Evolutionary conservation across 2,329 filamentous ascomycete genomes (phyloP), one percentile per base, ranked within the genome.

Genomic region (Beauveria varroae): DNA sequence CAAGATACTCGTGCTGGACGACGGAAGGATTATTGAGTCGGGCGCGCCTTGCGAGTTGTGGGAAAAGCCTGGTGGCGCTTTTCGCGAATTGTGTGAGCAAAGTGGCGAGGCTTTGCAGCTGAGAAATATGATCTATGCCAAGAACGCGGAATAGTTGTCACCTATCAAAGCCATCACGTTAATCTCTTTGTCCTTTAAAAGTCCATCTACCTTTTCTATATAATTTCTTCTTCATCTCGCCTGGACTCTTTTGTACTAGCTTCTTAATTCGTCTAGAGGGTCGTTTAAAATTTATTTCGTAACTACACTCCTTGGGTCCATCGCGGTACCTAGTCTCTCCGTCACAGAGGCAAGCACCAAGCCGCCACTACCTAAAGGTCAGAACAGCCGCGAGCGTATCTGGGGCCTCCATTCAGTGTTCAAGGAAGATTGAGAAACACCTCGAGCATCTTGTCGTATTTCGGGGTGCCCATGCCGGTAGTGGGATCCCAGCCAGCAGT

Each of bases 1-100:
- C 70, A 78, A 80, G 63, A 86, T 88, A 63, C 71, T 88, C 8
- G 85, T 89, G 2, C 72, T 89, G 67, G 81, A 81, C 60, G 83
- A 84, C 30, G 86, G 67, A 4, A 60, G 84, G 0, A 74, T 72
- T 55, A 84, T 82, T 0, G 79, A 89, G 72, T 87, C 79, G 69
- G 86, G 84, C 1, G 74, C 73, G 10, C 86, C 86, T 2, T 72
- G 68, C 81, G 79, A 84, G 64, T 69, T 88, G 62, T 79, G 84
- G 75, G 74, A 72, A 52, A 70, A 68, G 64, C 69, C 75, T 9
- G 70, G 66, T n/a, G 58, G 58, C n/a, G 59, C 30, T 14, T 61
- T 61, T n/a, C 52, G 52, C 3, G 59, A 61, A 14, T n/a, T 61
- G 34, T 53, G 51, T 12, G 34, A 50, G 28, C 50, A 61, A n/a